These are phyloP conservation scores for Stachybotrys chartarum DNA, from an alignment of 2,329 filamentous ascomycete genomes.

Conservation along the genomic window DNA sequence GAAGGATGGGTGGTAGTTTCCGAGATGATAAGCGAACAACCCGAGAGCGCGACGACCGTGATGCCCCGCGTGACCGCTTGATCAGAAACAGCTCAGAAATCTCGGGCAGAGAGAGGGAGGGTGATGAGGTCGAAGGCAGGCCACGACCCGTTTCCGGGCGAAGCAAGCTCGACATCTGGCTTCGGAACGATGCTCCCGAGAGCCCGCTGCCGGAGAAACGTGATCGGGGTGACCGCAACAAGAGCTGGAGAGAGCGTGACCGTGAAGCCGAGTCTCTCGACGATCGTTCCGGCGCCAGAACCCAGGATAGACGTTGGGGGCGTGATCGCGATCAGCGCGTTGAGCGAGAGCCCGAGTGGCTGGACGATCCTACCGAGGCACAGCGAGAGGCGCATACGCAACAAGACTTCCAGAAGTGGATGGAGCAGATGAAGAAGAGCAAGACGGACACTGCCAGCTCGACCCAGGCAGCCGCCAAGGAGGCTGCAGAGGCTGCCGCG, in stretches of 20 bases:
- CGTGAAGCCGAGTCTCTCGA: conserved; percentile 32
- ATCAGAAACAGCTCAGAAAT: conserved; percentile 40
- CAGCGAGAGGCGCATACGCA: conserved; percentile 68
- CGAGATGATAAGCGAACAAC: conserved; percentile 35
- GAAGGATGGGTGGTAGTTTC: conserved; percentile 51
- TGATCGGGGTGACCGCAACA: conserved; percentile 50
- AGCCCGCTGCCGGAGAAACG: conserved; percentile 30
- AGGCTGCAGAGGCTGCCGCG: conserved; percentile 15
- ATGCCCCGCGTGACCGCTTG: conserved; percentile 39
- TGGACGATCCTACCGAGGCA: conserved; percentile 67
- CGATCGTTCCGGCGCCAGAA: conserved; percentile 50
- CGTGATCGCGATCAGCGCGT: conserved; percentile 49
- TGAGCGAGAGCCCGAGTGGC: conserved; percentile 86
- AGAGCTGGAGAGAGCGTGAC: conserved; percentile 54
- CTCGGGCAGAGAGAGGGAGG: conserved; percentile 41
- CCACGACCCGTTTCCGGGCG: conserved; percentile 60
- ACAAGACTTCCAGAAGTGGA: conserved; percentile 92
- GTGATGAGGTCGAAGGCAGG: conserved; percentile 45
- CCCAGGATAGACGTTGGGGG: conserved; percentile 45
- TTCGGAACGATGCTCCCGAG: conserved; percentile 46
- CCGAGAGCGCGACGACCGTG: conserved; percentile 51
- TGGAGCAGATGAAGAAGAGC: conserved; percentile 78
- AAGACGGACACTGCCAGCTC: conserved; percentile 27
- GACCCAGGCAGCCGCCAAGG: conserved; percentile 25
- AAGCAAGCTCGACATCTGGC: conserved; percentile 69